phyloP scores from a whole-genome alignment of 768 basidiomycete genomes.

The Boletus pseudopeckii region DNA sequence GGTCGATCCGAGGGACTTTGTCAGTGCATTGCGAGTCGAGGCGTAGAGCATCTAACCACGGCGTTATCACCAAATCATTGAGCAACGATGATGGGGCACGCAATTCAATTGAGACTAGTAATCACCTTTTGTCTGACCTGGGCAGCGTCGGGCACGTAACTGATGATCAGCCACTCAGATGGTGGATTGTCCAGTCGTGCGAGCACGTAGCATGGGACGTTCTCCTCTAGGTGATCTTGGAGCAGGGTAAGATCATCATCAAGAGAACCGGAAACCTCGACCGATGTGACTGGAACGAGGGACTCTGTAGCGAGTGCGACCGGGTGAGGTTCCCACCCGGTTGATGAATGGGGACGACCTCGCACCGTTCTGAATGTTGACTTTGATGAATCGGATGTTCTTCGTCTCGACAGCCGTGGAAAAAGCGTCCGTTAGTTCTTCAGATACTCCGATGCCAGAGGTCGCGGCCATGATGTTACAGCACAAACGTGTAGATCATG shows the following conservation, averaged over 20 bases:
- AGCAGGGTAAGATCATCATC: conserved; percentile 59
- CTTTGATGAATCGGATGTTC: conserved; percentile 68
- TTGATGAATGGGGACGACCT: conserved; percentile 14
- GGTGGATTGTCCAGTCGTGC: conserved; percentile 57
- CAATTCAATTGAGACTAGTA: conserved; percentile 3
- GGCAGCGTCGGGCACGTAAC: conserved; percentile 80
- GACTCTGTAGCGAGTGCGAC: conserved; percentile 46
- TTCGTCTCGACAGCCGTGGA: conserved; percentile 51
- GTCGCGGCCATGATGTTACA: conserved; percentile 57
- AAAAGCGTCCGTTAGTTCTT: conserved; percentile 55
- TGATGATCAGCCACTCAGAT: conserved; percentile 69
- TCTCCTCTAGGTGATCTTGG: conserved; percentile 54
- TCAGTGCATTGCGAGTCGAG: conserved; percentile 65
- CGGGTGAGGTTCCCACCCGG: conserved; percentile 23
- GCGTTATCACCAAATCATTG: not conserved
- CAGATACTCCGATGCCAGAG: conserved; percentile 66
- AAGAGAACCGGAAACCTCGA: conserved; percentile 50
- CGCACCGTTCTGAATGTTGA: conserved; percentile 72
- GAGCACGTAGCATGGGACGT: conserved; percentile 73
- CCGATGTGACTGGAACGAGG: conserved; percentile 56
- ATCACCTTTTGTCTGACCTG: conserved; percentile 77
- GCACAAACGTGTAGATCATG: not conserved
- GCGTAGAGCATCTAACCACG: conserved; percentile 79
- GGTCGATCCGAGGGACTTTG: conserved; percentile 71
- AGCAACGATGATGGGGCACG: not conserved